A percentile compares a stretch with the other conserved stretches of the same genome.
phyloP scores from a whole-genome alignment of 345 rosid species.

The Eucalyptus microcorys region DNA sequence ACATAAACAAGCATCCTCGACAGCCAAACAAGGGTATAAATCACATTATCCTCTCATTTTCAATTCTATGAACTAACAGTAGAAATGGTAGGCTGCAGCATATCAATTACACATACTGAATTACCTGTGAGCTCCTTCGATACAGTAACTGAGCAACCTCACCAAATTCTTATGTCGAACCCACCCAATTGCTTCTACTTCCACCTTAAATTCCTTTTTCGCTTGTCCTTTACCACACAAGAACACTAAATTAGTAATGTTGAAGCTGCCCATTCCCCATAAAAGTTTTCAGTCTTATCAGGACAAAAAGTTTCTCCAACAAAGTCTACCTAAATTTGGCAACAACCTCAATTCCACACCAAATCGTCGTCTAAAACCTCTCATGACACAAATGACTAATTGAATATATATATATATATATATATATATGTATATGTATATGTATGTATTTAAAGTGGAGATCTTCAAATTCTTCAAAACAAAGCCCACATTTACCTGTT shows the following conservation, averaged over 20 bases:
- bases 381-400: not conserved
- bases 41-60: not conserved
- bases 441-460: not conserved
- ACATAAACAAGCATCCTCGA: constrained; percentile 31
- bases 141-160: constrained; percentile 89
- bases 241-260: not conserved
- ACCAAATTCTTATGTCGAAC: constrained; percentile 94
- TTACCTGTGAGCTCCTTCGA: constrained; percentile 91
- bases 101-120: not conserved
- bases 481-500: constrained; percentile 31
- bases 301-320: not conserved
- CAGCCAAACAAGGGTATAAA: not conserved
- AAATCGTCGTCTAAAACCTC: not conserved
- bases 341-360: not conserved
- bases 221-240: constrained; percentile 64
- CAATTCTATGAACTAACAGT: not conserved
- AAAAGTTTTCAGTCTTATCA: not conserved
- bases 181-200: constrained; percentile 93
- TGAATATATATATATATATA: too few species aligned
- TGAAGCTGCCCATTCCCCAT: not conserved
- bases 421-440: too few species aligned
- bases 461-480: not conserved
- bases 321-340: not conserved
- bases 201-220: constrained; percentile 92
- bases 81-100: not conserved